Evolutionary conservation across 73 alveolate species (phyloP), one percentile per base, ranked within the genome.

Genomic region (Diophrys sp.): DNA sequence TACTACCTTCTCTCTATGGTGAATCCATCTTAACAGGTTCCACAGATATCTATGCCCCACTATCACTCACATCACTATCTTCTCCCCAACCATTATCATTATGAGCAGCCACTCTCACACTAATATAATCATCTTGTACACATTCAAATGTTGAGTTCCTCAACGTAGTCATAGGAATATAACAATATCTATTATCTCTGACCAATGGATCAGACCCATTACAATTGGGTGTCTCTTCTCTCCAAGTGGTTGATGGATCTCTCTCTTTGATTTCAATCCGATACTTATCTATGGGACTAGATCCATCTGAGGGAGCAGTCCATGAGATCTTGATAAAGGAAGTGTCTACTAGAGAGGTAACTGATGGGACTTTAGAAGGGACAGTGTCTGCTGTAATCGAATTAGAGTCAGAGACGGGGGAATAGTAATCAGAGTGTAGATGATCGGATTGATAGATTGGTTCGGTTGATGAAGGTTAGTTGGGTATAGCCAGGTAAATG

Each of bases 21-120:
- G 53, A 33, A 23, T 67, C 0, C 90, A 82, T 82, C 66, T 75
- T 67, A 1, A 0, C 23, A 1, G 90, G 90, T 0, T 30, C 74
- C 2, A 80, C 66, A 28, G 56, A 56, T 31, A 44, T 73, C 1
- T 32, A 2, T 1, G 75, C 82, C 27, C 90, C 90, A n/a, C 25
- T 8, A 33, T 77, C 24, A 66, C 74, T 73, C 0, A 34, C 57
- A 26, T 8, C 32, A n/a, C 79, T 54, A 5, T 14, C n/a, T 1
- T 29, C 56, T 11, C 81, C 83, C 90, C 90, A 81, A 2, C 90
- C 90, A 2, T 8, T 81, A n/a, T 2, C 67, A 66, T 81, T 81
- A 54, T 14, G 73, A 33, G 90, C 90, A 73, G 14, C 23, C 23
- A 81, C 90, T 32, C 62, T 2, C 5, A 68, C 55, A 5, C 29